phyloP scores from a whole-genome alignment of 441 rosid genomes.

The Bocquillonia castaneifolia region DNA sequence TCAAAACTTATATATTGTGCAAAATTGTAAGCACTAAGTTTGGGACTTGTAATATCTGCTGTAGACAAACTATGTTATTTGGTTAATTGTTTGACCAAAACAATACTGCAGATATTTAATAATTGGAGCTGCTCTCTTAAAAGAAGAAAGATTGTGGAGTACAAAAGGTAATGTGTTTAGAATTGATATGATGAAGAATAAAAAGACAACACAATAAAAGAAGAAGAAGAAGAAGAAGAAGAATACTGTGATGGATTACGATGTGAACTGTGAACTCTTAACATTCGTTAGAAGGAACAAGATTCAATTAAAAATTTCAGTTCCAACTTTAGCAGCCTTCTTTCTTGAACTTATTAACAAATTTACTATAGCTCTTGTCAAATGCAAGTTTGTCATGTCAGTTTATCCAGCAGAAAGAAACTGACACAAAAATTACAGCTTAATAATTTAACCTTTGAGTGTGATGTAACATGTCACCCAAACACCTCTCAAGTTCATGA shows the following conservation, averaged over 20 bases:
- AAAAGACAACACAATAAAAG: not conserved
- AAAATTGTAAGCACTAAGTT: not conserved
- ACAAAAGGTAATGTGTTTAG: too few species aligned
- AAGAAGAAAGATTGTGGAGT: too few species aligned
- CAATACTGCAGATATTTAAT: not conserved
- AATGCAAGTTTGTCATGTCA: not conserved
- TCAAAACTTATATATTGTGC: not conserved
- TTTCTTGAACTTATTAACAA: not conserved
- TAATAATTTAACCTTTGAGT: not conserved
- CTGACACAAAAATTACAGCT: not conserved
- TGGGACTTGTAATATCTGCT: not conserved
- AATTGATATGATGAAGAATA: too few species aligned
- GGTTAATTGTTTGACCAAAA: not conserved
- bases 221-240: not conserved
- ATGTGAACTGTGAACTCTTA: not conserved
- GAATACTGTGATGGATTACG: not conserved
- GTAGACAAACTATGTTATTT: not conserved
- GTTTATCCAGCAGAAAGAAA: not conserved
- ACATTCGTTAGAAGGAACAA: not conserved
- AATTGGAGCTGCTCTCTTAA: not conserved
- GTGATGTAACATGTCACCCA: too few species aligned
- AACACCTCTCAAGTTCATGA: not conserved
- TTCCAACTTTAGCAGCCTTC: not conserved
- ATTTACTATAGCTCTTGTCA: not conserved
- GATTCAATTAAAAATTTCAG: not conserved